phyloP scores from a whole-genome alignment of 441 rosid genomes.

The Breynia disticha region DNA sequence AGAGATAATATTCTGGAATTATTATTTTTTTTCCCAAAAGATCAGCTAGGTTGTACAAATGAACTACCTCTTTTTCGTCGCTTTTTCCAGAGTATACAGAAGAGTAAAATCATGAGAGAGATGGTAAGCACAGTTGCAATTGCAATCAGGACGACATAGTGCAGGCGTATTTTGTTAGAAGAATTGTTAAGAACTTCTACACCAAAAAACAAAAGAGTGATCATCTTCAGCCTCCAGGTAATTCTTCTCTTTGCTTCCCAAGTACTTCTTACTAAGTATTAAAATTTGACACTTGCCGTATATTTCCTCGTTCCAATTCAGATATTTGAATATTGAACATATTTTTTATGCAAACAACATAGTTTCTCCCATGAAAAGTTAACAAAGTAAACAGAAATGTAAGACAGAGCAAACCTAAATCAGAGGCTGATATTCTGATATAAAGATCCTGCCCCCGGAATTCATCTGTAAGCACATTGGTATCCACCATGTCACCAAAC shows the following conservation, averaged over 20 bases:
- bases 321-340: no score
- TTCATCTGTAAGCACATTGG: background rate
- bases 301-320: background rate
- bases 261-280: no score
- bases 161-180: background rate
- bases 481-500: slow-evolving; percentile 30
- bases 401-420: background rate
- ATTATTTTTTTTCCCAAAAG: no score
- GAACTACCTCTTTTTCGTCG: background rate
- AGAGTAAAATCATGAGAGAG: background rate
- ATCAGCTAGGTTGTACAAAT: no score
- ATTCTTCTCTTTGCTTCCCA: background rate
- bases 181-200: background rate
- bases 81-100: background rate
- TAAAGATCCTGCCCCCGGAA: slow-evolving; percentile 6
- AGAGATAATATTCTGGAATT: no score
- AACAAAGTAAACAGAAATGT: background rate
- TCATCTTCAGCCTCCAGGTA: background rate
- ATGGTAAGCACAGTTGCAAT: background rate
- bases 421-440: background rate
- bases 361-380: background rate
- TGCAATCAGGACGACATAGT: background rate
- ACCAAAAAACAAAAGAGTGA: no score
- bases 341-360: background rate
- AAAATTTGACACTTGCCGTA: background rate